Conservation (phyloP, 495 filamentous ascomycete genomes). For the Lasiosphaeriaceae sp. region DNA sequence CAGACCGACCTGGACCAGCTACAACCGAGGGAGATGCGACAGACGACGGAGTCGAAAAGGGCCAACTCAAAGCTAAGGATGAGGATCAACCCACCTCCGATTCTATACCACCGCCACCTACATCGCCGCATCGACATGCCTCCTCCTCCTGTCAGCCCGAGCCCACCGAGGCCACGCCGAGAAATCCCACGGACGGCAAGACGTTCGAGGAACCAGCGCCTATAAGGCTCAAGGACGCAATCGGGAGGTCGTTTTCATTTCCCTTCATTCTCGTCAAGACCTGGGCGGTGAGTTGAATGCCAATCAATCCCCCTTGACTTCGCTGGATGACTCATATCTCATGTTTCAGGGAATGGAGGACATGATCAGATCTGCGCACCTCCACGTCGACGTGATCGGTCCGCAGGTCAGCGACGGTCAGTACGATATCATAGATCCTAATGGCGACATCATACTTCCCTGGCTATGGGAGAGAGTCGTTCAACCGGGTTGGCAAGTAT, state of each 20-base stretch:
- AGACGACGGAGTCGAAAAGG: too few relatives aligned
- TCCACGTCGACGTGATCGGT: not conserved
- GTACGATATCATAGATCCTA: not conserved
- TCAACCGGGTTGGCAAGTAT: not conserved
- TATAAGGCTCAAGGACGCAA: not conserved
- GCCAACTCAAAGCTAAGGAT: too few relatives aligned
- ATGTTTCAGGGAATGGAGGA: not conserved
- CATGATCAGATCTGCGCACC: not conserved
- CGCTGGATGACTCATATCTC: not conserved
- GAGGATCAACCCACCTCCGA: too few relatives aligned
- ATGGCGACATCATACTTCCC: not conserved
- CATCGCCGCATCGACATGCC: too few relatives aligned
- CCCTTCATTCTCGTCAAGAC: not conserved
- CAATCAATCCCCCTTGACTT: not conserved
- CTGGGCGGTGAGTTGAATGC: too few relatives aligned
- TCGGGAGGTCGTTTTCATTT: not conserved
- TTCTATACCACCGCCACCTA: too few relatives aligned
- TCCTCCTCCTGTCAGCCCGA: too few relatives aligned
- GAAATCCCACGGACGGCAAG: too few relatives aligned
- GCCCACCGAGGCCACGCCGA: too few relatives aligned
- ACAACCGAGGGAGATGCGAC: too few relatives aligned
- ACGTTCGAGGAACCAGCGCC: too few relatives aligned
- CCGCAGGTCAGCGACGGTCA: not conserved
- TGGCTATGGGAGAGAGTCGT: not conserved
- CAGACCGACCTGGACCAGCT: too few relatives aligned